A percentile compares a stretch with the other conserved stretches of the same genome.
Evolutionary conservation across 345 rosid species (phyloP).

Genomic region (Noccaea caerulescens): DNA sequence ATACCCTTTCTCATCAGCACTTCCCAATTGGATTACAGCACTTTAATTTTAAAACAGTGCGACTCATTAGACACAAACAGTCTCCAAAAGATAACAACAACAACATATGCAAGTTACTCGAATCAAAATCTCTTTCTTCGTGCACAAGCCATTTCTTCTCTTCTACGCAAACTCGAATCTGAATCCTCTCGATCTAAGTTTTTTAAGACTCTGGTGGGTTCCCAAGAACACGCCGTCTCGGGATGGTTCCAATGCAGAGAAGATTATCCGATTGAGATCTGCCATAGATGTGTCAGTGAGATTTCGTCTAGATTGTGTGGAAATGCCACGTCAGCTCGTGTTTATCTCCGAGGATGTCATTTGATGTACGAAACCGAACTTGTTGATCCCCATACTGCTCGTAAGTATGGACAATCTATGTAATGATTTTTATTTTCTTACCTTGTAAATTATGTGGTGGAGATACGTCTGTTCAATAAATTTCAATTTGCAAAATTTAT

Average conservation of each 20-base stretch:
- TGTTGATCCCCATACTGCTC: constrained; percentile 1
- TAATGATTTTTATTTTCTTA: neutral
- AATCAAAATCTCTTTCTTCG: constrained; percentile 36
- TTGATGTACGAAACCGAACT: constrained; percentile 56
- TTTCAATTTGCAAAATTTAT: too few species aligned
- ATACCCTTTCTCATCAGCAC: constrained; percentile 29
- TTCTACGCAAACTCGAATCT: constrained; percentile 52
- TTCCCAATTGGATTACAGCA: constrained; percentile 47
- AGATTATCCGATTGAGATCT: constrained; percentile 52
- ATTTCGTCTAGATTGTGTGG: constrained; percentile 50
- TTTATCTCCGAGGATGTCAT: constrained; percentile 78
- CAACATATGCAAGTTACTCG: constrained; percentile 6
- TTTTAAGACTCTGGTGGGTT: constrained; percentile 57
- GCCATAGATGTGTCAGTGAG: constrained; percentile 55
- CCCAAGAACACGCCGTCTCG: constrained; percentile 47
- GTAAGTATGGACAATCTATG: constrained; percentile 24
- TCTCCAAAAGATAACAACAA: constrained; percentile 15
- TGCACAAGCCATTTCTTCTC: constrained; percentile 48
- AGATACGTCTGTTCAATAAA: too few species aligned
- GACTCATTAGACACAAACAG: constrained; percentile 32
- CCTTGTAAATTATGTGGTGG: neutral
- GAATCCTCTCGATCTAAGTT: constrained; percentile 59
- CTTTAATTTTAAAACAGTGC: constrained; percentile 63
- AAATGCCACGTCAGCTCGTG: constrained; percentile 54
- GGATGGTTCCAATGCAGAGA: constrained; percentile 77